These are phyloP conservation scores for Orbilia javanica DNA, from an alignment of 2,329 filamentous ascomycete genomes.

Conservation along the genomic window DNA sequence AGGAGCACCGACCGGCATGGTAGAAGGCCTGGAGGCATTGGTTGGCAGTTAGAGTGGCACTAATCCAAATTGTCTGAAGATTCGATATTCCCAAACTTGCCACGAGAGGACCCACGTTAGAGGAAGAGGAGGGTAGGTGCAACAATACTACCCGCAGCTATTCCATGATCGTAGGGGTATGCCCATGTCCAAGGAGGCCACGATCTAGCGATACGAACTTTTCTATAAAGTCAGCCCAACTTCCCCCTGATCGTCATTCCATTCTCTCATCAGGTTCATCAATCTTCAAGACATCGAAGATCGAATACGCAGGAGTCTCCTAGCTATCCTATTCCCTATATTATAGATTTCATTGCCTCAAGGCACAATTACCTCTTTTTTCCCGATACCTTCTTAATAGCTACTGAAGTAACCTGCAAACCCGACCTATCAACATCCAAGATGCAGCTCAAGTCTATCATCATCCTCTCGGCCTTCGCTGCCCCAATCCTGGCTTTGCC, in stretches of 20 bases:
- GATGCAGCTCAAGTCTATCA: constrained; percentile 45
- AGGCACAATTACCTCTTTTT: constrained; percentile 37
- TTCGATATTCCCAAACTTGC: constrained; percentile 30
- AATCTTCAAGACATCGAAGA: constrained; percentile 40
- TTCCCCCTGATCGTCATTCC: constrained; percentile 44
- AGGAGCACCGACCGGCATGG: not conserved
- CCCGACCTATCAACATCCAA: constrained; percentile 25
- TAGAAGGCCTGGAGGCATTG: constrained; percentile 31
- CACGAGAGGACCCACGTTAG: constrained; percentile 39
- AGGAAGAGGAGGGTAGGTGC: constrained; percentile 20
- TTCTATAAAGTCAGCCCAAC: constrained; percentile 53
- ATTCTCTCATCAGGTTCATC: constrained; percentile 47
- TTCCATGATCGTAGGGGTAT: constrained; percentile 38
- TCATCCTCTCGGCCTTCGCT: constrained; percentile 24
- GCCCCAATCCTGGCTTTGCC: constrained; percentile 40
- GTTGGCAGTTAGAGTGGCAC: constrained; percentile 26
- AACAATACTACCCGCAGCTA: constrained; percentile 51
- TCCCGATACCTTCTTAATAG: constrained; percentile 34
- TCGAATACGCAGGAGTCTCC: constrained; percentile 41
- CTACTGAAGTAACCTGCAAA: constrained; percentile 24
- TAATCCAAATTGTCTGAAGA: constrained; percentile 28
- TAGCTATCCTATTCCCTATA: constrained; percentile 41
- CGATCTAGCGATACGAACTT: constrained; percentile 5
- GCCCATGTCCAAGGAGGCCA: constrained; percentile 2
- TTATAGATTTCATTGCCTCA: constrained; percentile 44